Evolutionary conservation across 441 rosid genomes (phyloP), one percentile per base, ranked within the genome.

Genomic region (Jatropha podagrica): DNA sequence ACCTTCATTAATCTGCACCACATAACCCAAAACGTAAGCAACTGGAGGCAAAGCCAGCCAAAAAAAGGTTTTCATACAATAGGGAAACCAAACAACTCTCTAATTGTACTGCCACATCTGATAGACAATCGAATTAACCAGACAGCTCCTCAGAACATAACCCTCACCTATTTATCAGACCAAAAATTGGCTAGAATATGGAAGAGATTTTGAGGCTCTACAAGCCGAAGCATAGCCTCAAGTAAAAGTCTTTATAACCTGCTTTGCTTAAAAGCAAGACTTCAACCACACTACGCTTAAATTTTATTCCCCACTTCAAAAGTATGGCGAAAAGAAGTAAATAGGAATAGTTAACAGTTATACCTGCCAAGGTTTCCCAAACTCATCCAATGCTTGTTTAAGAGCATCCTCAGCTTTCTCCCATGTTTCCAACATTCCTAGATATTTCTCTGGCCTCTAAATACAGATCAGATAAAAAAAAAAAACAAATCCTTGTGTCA

Each of bases 391-490:
- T 12, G 98, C 99, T 78, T 86, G 90, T 51, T 85, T 70, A 77
- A 96, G 99, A 81, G 88, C 91, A 18, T 82, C 88, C 84, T 96
- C 99, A 69, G 99, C 99, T 87, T 80, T 90, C 52, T 93, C 88
- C 99, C 98, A 95, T 72, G 98, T 87, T 71, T 56, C 91, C 82
- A 87, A 18, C 70, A 87, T 88, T 65, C 99, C 99, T 48, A 92
- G 89, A 82, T 82, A 90, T 78, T 94, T 94, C 80, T 97, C 98
- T 68, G 98, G 99, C 87, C 98, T 93, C 99, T 94, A 74, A 83
- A 77, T 63, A 71, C 42, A 78, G 79, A 73, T 63, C 32, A 32
- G 32, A 71, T 80, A 40, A 71, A 40, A 67, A 9, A 52, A 26
- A 9, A 52, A 26, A 58, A 9, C 13, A 73, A 54, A 17, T 17